Conservation (phyloP, 345 rosid species). For the Gossypium rotundifolium region DNA sequence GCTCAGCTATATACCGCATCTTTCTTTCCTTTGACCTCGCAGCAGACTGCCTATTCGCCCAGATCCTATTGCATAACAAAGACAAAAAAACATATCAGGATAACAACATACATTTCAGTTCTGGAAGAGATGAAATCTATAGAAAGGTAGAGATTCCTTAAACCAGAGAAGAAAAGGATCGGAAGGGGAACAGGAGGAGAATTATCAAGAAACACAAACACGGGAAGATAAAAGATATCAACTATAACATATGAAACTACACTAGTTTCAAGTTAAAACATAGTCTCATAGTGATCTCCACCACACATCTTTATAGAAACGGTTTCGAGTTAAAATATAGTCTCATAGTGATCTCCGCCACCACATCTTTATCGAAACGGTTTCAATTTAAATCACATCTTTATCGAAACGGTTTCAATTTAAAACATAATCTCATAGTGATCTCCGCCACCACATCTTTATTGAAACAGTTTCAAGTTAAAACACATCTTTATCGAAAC, state of each 20-base stretch:
- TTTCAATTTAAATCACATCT: not conserved
- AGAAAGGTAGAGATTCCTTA: not conserved
- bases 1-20: constrained; percentile 89
- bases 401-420: not conserved
- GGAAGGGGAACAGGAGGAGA: not conserved
- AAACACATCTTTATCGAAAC: too few relatives aligned
- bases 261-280: not conserved
- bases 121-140: not conserved
- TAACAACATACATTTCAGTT: not conserved
- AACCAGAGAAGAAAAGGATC: not conserved
- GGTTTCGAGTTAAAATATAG: too few relatives aligned
- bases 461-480: not conserved
- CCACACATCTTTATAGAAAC: not conserved
- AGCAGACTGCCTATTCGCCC: constrained; percentile 98
- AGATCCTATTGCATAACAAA: constrained; percentile 46
- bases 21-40: constrained; percentile 97
- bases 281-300: not conserved
- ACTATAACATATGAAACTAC: not conserved
- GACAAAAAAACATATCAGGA: not conserved
- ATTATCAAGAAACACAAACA: not conserved
- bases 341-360: not conserved
- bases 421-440: too few relatives aligned
- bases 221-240: not conserved
- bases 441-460: not conserved
- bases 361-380: not conserved